Evolutionary conservation across 169 alveolate genomes (phyloP).

Genomic region (Blepharisma undulans): DNA sequence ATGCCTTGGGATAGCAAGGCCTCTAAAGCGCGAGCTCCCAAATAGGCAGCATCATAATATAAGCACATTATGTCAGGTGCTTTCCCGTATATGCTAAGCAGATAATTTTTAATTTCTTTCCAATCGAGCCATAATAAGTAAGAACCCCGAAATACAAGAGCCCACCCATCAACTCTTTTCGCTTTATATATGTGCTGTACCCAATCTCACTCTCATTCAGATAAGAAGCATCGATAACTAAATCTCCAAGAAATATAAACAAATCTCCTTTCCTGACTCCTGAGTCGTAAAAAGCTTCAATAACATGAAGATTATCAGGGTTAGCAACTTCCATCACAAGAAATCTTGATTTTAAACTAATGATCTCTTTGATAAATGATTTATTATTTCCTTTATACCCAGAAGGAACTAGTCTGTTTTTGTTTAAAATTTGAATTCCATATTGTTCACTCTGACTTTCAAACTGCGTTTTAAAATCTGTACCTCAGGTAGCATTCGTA

Average conservation of each 20-base stretch:
- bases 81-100: not conserved
- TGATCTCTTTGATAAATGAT: not conserved
- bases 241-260: not conserved
- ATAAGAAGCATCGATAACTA: not conserved
- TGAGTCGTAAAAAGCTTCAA: not conserved
- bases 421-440: not conserved
- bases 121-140: not conserved
- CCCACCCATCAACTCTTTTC: not conserved
- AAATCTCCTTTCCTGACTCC: not conserved
- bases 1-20: not conserved
- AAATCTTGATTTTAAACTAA: not conserved
- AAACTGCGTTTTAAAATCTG: not conserved
- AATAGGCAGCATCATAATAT: not conserved
- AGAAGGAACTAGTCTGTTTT: not conserved
- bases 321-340: not conserved
- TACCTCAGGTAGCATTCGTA: not conserved
- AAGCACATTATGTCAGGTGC: not conserved
- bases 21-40: not conserved
- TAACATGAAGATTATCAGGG: not conserved
- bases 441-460: not conserved
- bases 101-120: not conserved
- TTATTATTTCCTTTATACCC: not conserved
- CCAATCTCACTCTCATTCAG: not conserved
- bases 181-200: not conserved
- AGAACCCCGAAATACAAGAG: not conserved